Evolutionary conservation across 1,139 yeast genomes (phyloP), one percentile per base, ranked within the genome.

Genomic region (Debaryomyces udenii): DNA sequence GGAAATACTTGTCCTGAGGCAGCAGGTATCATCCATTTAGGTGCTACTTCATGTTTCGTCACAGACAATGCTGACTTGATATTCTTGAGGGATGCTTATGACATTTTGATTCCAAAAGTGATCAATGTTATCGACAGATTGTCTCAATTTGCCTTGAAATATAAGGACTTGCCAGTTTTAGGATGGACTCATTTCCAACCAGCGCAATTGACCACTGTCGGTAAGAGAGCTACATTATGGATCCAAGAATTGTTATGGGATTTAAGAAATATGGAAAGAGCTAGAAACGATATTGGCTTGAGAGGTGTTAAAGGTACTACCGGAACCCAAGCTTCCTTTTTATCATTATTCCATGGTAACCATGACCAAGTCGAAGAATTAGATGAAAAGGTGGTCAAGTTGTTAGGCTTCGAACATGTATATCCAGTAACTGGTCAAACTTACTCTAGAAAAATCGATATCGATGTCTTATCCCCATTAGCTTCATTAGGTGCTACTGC

Each of bases 171-270:
- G 68, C 99, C 99, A 34, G 97, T 91, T 37, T 80, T 93, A 53
- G 99, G 99, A 30, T 93, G 98, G 97, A 93, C 99, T 45, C 99
- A 93, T 69, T 93, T 93, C 81, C 99, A 93, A 73, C 99, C 99
- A 15, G 99, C 99, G 43, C 99, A 93, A 74, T 80, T 94, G 62
- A 91, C 98, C 50, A 93, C 99, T 33, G 96, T 93, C 48, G 99
- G 99, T 62, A 93, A 93, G 77, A 86, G 99, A 72, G 96, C 96
- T 43, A 89, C 97, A 37, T 76, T 93, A 59, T 93, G 99, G 99
- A 76, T 94, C 56, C 99, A 93, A 74, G 99, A 93, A 68, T 76
- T 94, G 56, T 76, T 93, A 59, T 93, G 99, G 99, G 99, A 93
- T 70, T 80, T 93, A 66, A 82, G 99, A 73, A 94, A 94, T 73